A percentile compares a stretch with the other conserved stretches of the same genome.
Evolutionary conservation across 2,329 filamentous ascomycete genomes (phyloP).

Genomic region (Corynespora cassiicola): DNA sequence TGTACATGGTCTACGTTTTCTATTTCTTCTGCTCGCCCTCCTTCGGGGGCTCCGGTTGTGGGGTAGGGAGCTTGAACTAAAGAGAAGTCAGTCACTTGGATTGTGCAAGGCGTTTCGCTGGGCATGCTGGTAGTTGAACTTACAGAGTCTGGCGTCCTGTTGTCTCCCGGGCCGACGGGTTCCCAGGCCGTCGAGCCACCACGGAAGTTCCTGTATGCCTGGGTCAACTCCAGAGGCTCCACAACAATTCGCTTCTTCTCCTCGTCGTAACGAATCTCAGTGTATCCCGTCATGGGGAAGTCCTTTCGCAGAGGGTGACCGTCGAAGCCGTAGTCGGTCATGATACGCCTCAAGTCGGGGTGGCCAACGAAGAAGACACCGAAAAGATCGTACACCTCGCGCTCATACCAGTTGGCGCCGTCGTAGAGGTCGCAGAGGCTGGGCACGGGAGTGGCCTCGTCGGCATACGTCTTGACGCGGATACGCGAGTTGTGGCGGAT

Average conservation of each 20-base stretch:
- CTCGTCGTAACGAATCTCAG: slow-evolving; percentile 96
- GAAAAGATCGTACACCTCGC: slow-evolving; percentile 96
- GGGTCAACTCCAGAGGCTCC: slow-evolving; percentile 95
- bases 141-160: slow-evolving; percentile 77
- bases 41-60: slow-evolving; percentile 87
- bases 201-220: slow-evolving; percentile 98
- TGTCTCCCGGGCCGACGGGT: slow-evolving; percentile 73
- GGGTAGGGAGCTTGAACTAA: slow-evolving; percentile 90
- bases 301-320: slow-evolving; percentile 97
- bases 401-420: slow-evolving; percentile 98
- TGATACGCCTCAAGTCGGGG: slow-evolving; percentile 94
- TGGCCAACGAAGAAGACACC: slow-evolving; percentile 96
- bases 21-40: slow-evolving; percentile 94
- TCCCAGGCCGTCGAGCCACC: slow-evolving; percentile 73
- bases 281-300: slow-evolving; percentile 97
- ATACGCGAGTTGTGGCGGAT: slow-evolving; percentile 97
- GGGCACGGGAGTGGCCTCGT: slow-evolving; percentile 92
- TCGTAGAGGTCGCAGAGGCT: slow-evolving; percentile 87
- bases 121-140: slow-evolving; percentile 34
- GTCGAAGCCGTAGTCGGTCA: slow-evolving; percentile 99
- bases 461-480: slow-evolving; percentile 97
- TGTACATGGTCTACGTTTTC: slow-evolving; percentile 34
- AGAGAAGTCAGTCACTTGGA: slow-evolving; percentile 11
- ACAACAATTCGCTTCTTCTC: slow-evolving; percentile 99
- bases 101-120: neutral